Evolutionary conservation across 768 basidiomycete genomes (phyloP), one percentile per base, ranked within the genome.

Genomic region (Rhodotorula diobovata): DNA sequence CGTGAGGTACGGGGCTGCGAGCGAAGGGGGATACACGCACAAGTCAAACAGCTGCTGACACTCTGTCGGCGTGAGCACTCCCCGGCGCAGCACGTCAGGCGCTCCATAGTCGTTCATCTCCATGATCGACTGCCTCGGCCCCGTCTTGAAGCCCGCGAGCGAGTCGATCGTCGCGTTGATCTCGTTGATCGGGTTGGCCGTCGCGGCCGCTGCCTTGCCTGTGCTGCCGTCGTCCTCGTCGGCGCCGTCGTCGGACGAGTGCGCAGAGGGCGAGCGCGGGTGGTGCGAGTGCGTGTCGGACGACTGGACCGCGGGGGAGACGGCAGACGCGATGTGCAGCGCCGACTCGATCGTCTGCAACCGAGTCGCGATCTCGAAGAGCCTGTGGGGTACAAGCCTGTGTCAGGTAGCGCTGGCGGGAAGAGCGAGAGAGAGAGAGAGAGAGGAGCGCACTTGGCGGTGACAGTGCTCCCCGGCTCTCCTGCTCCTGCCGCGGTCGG

Each of bases 31-130:
- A 45, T 20, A 10, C 20, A 62, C 71, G 28, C 37, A 73, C 58
- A 75, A 75, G 25, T 75, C 74, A 46, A 75, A 75, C 20, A 75
- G 39, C 54, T 71, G 70, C 51, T 72, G 74, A 32, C 67, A 69
- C 56, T 75, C 74, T 5, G 67, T 61, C 23, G 57, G 58, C 34
- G 64, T 63, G 39, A 75, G 43, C 1, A 72, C 58, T 2, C 68
- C 71, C 8, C 74, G 41, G 35, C 63, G 34, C 37, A 75, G 32
- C 10, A 67, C 68, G 50, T 75, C 74, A 2, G 71, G 74, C 54
- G 68, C 64, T 15, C 74, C 74, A 16, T 70, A 72, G n/a, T 75
- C 74, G 34, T 61, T 55, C 41, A 56, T 37, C 34, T 65, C 46
- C 37, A 50, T 43, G 35, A n/a, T 20, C 28, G 8, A 18, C n/a